Conservation (phyloP, 441 rosid species). For the Flueggea neowawraea region DNA sequence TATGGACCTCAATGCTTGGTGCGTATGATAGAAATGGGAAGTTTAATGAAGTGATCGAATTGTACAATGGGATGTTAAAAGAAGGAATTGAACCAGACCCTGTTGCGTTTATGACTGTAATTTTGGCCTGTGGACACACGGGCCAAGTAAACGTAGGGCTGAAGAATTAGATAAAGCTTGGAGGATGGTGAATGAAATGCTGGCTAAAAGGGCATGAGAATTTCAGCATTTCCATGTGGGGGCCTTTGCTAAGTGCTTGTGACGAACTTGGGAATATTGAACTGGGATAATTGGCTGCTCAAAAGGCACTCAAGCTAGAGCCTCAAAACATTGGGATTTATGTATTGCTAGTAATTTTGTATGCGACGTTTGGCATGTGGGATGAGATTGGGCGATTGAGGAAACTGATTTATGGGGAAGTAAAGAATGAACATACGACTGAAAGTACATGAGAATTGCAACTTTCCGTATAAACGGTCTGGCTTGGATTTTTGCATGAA, state of each 20-base stretch:
- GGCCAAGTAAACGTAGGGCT: conserved; percentile 43
- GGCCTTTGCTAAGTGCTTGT: conserved; percentile 46
- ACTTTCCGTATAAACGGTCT: too few species aligned
- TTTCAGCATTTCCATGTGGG: conserved; percentile 48
- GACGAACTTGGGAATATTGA: conserved; percentile 35
- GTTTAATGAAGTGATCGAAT: too few species aligned
- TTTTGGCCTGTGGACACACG: too few species aligned
- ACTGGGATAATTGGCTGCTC: conserved; percentile 49
- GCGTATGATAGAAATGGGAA: too few species aligned
- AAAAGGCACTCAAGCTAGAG: conserved; percentile 49
- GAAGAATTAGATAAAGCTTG: conserved; percentile 37
- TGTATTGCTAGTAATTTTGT: conserved; percentile 44
- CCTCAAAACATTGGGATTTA: conserved; percentile 45
- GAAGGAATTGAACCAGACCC: too few species aligned
- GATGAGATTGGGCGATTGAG: conserved; percentile 27
- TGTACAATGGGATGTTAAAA: too few species aligned
- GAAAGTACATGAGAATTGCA: too few species aligned
- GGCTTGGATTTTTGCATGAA: too few species aligned
- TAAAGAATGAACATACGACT: too few species aligned
- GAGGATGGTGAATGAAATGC: conserved; percentile 9
- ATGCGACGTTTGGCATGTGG: conserved; percentile 51
- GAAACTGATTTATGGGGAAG: too few species aligned
- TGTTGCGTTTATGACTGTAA: too few species aligned
- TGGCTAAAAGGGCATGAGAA: conserved; percentile 23
- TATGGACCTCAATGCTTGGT: too few species aligned